Conservation (phyloP, 495 filamentous ascomycete species). For the Pseudevernia furfuracea region DNA sequence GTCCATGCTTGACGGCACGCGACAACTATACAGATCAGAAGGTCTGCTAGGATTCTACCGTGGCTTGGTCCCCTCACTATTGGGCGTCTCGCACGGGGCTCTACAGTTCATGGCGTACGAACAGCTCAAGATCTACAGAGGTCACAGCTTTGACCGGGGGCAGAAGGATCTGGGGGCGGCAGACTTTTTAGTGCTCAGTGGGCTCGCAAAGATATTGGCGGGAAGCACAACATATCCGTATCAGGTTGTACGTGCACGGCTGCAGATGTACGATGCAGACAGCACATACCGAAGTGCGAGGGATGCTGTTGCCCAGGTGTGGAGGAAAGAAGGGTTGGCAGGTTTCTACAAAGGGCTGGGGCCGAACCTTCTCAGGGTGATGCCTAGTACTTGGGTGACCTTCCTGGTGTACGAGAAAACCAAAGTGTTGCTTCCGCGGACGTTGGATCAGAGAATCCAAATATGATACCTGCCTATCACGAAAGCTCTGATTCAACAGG, state of each 20-base stretch:
- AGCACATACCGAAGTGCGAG: constrained; percentile 57
- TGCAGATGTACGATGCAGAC: constrained; percentile 81
- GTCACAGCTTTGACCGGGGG: constrained; percentile 14
- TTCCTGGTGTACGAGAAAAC: constrained; percentile 97
- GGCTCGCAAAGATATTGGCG: constrained; percentile 77
- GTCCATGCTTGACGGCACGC: constrained; percentile 61
- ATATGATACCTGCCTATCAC: background rate
- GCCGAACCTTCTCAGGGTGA: constrained; percentile 77
- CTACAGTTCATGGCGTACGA: constrained; percentile 97
- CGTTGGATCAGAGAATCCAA: constrained; percentile 1
- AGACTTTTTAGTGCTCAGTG: constrained; percentile 70
- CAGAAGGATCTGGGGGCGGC: constrained; percentile 53
- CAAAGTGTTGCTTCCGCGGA: constrained; percentile 38
- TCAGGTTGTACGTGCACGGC: constrained; percentile 76
- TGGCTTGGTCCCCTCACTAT: constrained; percentile 69
- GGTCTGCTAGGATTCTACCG: constrained; percentile 75
- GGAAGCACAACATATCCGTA: constrained; percentile 87
- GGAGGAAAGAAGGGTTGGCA: constrained; percentile 64
- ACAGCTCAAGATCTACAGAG: constrained; percentile 60
- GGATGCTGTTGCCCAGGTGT: constrained; percentile 67
- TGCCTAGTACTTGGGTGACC: constrained; percentile 95
- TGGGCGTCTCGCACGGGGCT: constrained; percentile 91
- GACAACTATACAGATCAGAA: constrained; percentile 56
- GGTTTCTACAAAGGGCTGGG: constrained; percentile 93
- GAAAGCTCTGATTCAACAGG: background rate